A percentile compares a stretch with the other conserved stretches of the same genome.
Conservation (phyloP, 495 filamentous ascomycete genomes). For the Xylaria venustula region DNA sequence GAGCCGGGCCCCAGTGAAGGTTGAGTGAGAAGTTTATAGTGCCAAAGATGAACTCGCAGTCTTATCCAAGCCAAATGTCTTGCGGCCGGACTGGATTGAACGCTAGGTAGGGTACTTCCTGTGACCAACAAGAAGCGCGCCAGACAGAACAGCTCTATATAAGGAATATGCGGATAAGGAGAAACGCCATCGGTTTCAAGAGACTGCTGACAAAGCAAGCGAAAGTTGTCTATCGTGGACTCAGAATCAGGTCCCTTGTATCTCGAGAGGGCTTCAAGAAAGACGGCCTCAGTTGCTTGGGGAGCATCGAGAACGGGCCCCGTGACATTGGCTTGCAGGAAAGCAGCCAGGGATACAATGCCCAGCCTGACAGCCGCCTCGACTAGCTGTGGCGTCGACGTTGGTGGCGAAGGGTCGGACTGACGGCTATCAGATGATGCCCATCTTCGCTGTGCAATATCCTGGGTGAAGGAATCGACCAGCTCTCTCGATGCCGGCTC, state of each 20-base stretch:
- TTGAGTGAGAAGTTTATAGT: constrained; percentile 85
- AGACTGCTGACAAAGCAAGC: constrained; percentile 55
- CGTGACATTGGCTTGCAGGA: constrained; percentile 88
- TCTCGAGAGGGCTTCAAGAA: constrained; percentile 20
- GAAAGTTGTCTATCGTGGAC: constrained; percentile 14
- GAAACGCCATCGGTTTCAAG: constrained; percentile 82
- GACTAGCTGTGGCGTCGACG: background rate
- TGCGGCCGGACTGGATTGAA: background rate
- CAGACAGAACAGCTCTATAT: constrained; percentile 77
- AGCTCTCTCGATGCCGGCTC: constrained; percentile 11
- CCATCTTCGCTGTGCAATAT: background rate
- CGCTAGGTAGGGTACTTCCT: constrained; percentile 27
- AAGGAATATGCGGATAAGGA: constrained; percentile 78
- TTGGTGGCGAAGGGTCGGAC: background rate
- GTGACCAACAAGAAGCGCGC: constrained; percentile 65
- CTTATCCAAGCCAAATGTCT: constrained; percentile 47
- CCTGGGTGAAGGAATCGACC: background rate
- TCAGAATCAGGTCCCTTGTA: background rate
- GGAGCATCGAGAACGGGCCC: constrained; percentile 69
- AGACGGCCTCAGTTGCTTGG: constrained; percentile 24
- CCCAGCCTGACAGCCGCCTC: constrained; percentile 43
- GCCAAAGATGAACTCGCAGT: constrained; percentile 75
- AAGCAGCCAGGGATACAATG: constrained; percentile 72
- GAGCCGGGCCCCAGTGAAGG: constrained; percentile 57
- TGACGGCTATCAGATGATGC: background rate